Base-by-base conservation (phyloP, 805 yeast species). In the Metschnikowia baotianmanensis region DNA sequence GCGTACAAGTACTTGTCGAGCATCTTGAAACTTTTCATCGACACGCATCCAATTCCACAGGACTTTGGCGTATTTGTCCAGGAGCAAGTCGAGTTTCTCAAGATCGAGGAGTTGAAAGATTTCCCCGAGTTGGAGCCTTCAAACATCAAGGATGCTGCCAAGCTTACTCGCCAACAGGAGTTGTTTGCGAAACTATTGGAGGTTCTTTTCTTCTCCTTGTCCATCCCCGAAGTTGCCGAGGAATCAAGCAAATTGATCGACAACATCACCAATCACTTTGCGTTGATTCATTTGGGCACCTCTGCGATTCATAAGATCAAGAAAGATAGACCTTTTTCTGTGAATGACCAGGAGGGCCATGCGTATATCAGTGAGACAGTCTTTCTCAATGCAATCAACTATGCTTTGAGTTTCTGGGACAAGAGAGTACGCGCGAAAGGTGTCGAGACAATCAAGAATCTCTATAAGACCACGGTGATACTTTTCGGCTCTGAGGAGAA, bases 331-430 rank as follows among this genome's bases (percentile, higher is more conserved):
- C 74, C 81, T 11, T 91, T 91, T 57, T 77, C 82, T 9, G 81
- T 89, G 19, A 77, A 78, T 40, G 88, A 87, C 46, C 78, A 83
- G 43, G 96, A 89, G 62, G 96, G 96, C 0, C 70, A 72, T 27
- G 78, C 82, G 4, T 72, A 73, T 45, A 69, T 90, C 18, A 80
- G 81, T 39, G 91, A 88, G 45, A 77, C 78, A 23, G 74, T 85
- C 0, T 67, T 89, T 28, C 71, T 88, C 34, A 80, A 79, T 48
- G 95, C 95, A 0, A 78, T 93, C 32, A 77, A 82, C 11, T 79
- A 77, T 55, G 90, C 96, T 0, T 69, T 91, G 48, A 82, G 96
- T 40, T 89, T 84, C 45, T 84, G 87, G 65, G 74, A 81, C 39
- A 66, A 71, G 12, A 78, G 77, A 6, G 91, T 90, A 3, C 72